phyloP scores from a whole-genome alignment of 129 eudicot genomes.

The Heracleum sosnowskyi region DNA sequence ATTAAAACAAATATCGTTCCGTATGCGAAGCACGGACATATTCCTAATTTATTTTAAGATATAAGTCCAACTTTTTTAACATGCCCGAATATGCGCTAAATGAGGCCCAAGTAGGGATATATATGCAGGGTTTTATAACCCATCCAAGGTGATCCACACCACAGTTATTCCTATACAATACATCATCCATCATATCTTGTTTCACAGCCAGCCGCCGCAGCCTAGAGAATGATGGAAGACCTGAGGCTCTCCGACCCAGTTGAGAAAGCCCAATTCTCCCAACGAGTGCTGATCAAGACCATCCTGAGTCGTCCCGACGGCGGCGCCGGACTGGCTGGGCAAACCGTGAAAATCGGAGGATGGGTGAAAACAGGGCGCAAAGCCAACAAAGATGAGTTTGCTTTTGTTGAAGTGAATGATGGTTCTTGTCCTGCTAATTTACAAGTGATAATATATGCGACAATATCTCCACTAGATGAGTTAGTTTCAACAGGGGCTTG shows the following conservation, averaged over 20 bases:
- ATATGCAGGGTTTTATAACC: no score
- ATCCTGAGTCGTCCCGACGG: conserved; percentile 61
- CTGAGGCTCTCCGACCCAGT: conserved; percentile 34
- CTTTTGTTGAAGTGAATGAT: conserved; percentile 77
- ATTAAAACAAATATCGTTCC: no score
- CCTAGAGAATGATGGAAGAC: conserved; percentile 46
- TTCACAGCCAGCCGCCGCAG: no score
- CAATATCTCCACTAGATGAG: conserved; percentile 36
- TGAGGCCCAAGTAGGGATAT: no score
- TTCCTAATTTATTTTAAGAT: no score
- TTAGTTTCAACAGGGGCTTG: conserved; percentile 64
- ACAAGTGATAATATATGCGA: conserved; percentile 55
- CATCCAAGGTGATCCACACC: no score
- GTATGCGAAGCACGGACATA: no score
- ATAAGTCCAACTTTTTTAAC: no score
- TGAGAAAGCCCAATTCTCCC: conserved; percentile 44
- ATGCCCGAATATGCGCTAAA: no score
- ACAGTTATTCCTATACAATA: no score
- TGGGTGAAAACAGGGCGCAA: conserved; percentile 92
- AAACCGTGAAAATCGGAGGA: conserved; percentile 59
- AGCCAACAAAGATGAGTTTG: conserved; percentile 65
- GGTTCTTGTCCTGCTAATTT: conserved; percentile 88
- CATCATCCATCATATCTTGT: no score
- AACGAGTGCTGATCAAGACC: conserved; percentile 60
- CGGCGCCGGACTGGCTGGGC: conserved; percentile 67